Conservation (phyloP, 2,329 filamentous ascomycete species). For the Huntiella moniliformis region DNA sequence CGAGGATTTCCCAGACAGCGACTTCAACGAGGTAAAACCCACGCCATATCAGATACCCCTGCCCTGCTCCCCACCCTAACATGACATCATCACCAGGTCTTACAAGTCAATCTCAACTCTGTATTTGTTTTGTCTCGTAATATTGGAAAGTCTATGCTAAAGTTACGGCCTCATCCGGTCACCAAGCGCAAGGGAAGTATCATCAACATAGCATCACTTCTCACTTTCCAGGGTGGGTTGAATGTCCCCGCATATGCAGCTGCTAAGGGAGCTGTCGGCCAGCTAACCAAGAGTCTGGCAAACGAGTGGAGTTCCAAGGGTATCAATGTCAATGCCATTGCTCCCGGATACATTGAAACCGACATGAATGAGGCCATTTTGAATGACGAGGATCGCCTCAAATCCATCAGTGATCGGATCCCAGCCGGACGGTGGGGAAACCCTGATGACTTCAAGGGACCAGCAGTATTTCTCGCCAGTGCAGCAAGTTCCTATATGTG, state of each 20-base stretch:
- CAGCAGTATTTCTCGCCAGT: conserved; percentile 58
- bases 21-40: conserved; percentile 48
- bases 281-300: conserved; percentile 66
- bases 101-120: conserved; percentile 71
- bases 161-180: conserved; percentile 26
- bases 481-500: conserved; percentile 63
- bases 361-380: conserved; percentile 83
- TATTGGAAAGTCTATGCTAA: conserved; percentile 61
- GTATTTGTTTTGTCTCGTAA: conserved; percentile 67
- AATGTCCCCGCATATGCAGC: conserved; percentile 80
- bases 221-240: conserved; percentile 72
- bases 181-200: conserved; percentile 47
- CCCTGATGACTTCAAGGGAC: conserved; percentile 77
- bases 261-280: conserved; percentile 66
- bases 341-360: conserved; percentile 79
- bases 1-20: conserved; percentile 53
- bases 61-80: conserved; percentile 7
- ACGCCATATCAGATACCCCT: conserved; percentile 5
- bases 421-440: conserved; percentile 68
- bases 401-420: conserved; percentile 61
- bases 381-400: conserved; percentile 47
- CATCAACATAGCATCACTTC: conserved; percentile 68
- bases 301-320: conserved; percentile 76
- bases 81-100: conserved; percentile 28
- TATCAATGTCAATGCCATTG: conserved; percentile 72